phyloP scores from a whole-genome alignment of 208 protist species.

The Trypanosoma avium region DNA sequence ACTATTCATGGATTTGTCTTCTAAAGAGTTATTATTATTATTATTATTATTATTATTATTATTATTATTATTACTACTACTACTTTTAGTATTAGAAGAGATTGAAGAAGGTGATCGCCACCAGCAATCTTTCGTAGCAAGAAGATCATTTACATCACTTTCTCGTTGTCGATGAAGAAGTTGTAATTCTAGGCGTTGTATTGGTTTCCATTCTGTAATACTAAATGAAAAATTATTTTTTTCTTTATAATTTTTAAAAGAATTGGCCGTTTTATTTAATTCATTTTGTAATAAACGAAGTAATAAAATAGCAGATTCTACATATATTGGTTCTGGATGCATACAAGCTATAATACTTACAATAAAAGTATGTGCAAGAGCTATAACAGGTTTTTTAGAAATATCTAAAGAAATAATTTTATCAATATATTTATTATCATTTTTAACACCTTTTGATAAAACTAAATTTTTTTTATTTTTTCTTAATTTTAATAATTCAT shows the following conservation, averaged over 20 bases:
- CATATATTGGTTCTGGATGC: constrained; percentile 25
- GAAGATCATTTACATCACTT: constrained; percentile 37
- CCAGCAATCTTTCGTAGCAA: constrained; percentile 13
- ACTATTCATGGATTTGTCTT: not conserved
- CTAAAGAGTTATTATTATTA: not conserved
- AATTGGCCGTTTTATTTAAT: not conserved
- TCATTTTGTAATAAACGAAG: constrained; percentile 32
- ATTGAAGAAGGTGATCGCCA: not conserved
- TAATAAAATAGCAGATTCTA: constrained; percentile 29
- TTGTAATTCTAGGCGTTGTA: constrained; percentile 35
- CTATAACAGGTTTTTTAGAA: constrained; percentile 38
- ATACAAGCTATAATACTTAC: constrained; percentile 38
- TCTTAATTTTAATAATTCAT: constrained; percentile 27
- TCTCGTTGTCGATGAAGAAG: constrained; percentile 53
- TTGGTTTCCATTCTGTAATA: constrained; percentile 26
- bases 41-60: not conserved
- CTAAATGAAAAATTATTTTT: not conserved
- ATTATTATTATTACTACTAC: not conserved
- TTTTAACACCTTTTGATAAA: not conserved
- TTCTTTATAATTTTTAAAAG: not conserved
- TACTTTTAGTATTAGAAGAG: not conserved
- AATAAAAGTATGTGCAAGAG: constrained; percentile 44
- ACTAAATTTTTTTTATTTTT: not conserved
- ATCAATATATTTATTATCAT: not conserved
- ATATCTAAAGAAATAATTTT: constrained; percentile 6